A percentile compares a stretch with the other conserved stretches of the same genome.
Conservation (phyloP, 164 flowering plant genomes). For the Pachysandra terminalis region DNA sequence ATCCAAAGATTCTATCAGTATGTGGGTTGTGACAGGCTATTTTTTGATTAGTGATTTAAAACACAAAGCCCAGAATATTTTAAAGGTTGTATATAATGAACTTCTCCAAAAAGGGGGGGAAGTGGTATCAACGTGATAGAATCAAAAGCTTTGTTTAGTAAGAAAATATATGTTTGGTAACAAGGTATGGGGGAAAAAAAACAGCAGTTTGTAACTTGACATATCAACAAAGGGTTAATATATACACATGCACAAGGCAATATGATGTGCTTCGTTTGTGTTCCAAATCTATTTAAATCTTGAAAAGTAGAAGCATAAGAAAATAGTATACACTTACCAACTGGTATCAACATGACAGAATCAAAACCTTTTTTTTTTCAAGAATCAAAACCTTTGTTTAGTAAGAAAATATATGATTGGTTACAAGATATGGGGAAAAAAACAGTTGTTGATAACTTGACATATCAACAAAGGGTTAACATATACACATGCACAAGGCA, state of each 20-base stretch:
- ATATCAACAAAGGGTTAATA: not conserved
- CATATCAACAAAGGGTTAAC: not conserved
- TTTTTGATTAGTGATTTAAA: not conserved
- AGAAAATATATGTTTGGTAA: not conserved
- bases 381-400: not conserved
- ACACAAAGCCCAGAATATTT: not conserved
- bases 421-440: no score
- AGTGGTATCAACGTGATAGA: not conserved
- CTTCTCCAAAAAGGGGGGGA: no score
- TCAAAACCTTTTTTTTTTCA: no score
- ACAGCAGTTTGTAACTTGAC: not conserved
- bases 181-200: not conserved
- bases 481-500: not conserved
- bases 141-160: not conserved
- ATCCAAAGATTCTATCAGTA: no score
- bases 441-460: not conserved
- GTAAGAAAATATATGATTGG: not conserved
- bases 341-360: not conserved
- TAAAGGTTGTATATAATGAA: no score
- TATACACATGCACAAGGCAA: not conserved
- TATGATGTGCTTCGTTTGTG: not conserved
- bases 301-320: not conserved
- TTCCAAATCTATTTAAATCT: no score
- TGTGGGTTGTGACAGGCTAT: not conserved
- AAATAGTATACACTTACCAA: no score